Conservation (phyloP, 228 moss, liverwort and hornwort genomes). For the Sphagnum magellanicum region DNA sequence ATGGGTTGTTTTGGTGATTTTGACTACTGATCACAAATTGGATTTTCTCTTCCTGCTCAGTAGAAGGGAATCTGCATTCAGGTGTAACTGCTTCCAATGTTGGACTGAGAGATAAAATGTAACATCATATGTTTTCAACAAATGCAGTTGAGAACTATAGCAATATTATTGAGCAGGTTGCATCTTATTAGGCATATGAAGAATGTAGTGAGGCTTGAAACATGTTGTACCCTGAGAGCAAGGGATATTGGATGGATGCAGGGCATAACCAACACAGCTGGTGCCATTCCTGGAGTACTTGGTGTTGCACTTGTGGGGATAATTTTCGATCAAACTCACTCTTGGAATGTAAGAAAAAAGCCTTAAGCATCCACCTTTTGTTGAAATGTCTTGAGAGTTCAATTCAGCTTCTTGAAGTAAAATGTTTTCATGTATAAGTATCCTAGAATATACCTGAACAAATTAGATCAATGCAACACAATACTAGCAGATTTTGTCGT, state of each 20-base stretch:
- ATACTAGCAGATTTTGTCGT: background rate
- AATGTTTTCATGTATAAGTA: background rate
- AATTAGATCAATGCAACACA: background rate
- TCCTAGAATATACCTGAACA: background rate
- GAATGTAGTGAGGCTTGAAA: too few species aligned
- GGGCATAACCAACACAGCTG: constrained; percentile 83
- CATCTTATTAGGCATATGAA: too few species aligned
- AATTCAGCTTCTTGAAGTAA: background rate
- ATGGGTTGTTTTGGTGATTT: too few species aligned
- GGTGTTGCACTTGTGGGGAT: constrained; percentile 87
- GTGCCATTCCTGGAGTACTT: constrained; percentile 87
- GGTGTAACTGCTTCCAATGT: too few species aligned
- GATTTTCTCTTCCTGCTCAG: too few species aligned
- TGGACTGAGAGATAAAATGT: too few species aligned
- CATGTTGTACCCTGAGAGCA: too few species aligned
- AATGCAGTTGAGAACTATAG: background rate
- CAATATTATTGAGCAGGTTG: too few species aligned
- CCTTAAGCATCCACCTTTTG: background rate
- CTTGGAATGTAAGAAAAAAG: constrained; percentile 75
- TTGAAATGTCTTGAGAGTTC: background rate
- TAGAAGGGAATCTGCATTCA: too few species aligned
- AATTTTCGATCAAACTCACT: constrained; percentile 74
- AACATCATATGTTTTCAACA: too few species aligned
- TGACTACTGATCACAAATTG: too few species aligned
- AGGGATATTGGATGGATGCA: constrained; percentile 17